Evolutionary conservation across 129 eudicot species (phyloP), one percentile per base, ranked within the genome.

Genomic region (Helichrysum umbraculigerum): DNA sequence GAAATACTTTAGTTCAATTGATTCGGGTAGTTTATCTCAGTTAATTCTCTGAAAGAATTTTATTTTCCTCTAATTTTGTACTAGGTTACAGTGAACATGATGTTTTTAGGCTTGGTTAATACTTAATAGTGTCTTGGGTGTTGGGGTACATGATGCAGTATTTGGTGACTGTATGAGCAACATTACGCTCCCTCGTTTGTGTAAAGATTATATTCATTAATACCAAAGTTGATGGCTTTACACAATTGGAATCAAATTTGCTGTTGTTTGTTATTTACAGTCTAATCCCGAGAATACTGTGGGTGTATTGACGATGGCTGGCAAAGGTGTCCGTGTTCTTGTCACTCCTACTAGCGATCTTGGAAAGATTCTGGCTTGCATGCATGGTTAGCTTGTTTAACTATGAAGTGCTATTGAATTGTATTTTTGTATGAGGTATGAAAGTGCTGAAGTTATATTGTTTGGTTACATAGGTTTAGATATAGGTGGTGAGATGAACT

Each of bases 201-300:
- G 20, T 10, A 28, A 59, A 59, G 64, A 59, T 2, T 59, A 30
- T 28, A 14, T 17, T 62, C 8, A 28, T 60, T 16, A 25, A 10
- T 61, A 25, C 17, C 12, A 62, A 63, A 63, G 35, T 63, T 29
- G 41, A 63, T 7, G 15, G 7, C 16, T 14, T 47, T 11, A 44
- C 1, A 1, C 25, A 2, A 6, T 29, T 28, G 68, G 42, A 11
- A 16, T 63, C 30, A 28, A 12, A 28, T 12, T 14, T 64, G 50
- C 21, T 81, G 10, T 76, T 35, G 57, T 11, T 70, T 66, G 56
- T 65, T 81, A 71, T 62, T 30, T 79, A 52, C 79, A 95, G 99
- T 87, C 99, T 35, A 95, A 95, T 87, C 99, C 97, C 9, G 99
- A 95, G 86, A 95, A 91, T 80, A 95, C 99, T 3, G 99, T 95